These are phyloP conservation scores for Colletotrichum lupini DNA, from an alignment of 2,329 filamentous ascomycete species.

Conservation along the genomic window DNA sequence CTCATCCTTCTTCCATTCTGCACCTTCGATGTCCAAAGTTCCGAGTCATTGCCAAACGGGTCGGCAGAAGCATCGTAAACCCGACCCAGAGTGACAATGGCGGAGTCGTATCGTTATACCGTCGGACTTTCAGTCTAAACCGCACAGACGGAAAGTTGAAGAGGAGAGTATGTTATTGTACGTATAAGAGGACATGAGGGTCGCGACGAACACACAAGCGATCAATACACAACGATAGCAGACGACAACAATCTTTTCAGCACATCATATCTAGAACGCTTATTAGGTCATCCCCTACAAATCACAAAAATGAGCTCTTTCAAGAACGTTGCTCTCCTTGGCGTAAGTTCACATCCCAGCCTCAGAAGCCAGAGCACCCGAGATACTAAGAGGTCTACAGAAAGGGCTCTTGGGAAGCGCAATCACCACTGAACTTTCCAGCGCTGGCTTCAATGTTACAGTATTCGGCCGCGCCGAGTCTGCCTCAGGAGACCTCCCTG, in stretches of 20 bases:
- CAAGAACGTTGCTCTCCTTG: slow-evolving; percentile 27
- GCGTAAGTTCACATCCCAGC: neutral
- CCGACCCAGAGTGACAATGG: neutral
- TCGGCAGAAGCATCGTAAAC: neutral
- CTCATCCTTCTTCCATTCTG: neutral
- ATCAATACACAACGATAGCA: neutral
- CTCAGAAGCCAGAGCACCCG: neutral
- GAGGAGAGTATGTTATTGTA: too few relatives aligned
- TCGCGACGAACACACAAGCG: neutral
- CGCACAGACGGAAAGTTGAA: neutral
- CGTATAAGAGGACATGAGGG: neutral
- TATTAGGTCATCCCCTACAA: too few relatives aligned
- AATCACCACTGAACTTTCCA: slow-evolving; percentile 50
- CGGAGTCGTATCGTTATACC: neutral
- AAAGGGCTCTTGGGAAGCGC: slow-evolving; percentile 52
- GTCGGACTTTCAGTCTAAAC: neutral
- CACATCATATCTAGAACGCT: too few relatives aligned
- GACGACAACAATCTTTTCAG: neutral
- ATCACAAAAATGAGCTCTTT: slow-evolving; percentile 13
- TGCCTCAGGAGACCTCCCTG: slow-evolving; percentile 7
- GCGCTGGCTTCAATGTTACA: slow-evolving; percentile 60
- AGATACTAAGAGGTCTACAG: slow-evolving; percentile 38
- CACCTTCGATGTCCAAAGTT: neutral
- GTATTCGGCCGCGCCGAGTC: slow-evolving; percentile 60
- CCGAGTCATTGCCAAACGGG: neutral